phyloP scores from a whole-genome alignment of 148 eudicot species.

The Spergularia bocconei region DNA sequence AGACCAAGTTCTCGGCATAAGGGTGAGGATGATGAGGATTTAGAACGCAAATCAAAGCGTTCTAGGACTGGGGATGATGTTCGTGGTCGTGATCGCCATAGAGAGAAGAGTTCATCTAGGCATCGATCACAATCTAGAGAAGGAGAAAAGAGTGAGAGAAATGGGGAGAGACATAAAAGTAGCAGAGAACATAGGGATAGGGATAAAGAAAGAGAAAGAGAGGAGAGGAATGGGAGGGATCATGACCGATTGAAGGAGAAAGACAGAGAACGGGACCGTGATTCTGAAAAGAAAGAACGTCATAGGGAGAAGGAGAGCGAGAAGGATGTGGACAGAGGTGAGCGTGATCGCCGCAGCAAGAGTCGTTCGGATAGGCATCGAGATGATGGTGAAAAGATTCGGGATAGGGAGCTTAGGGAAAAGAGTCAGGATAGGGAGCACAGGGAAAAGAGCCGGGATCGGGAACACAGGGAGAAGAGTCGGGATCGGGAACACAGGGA shows the following conservation, averaged over 20 bases:
- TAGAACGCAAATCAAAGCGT: constrained; percentile 44
- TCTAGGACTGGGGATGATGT: constrained; percentile 52
- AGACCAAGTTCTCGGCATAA: constrained; percentile 52
- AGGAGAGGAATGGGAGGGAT: constrained; percentile 41
- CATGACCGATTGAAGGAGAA: constrained; percentile 36
- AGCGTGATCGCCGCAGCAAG: constrained; percentile 46
- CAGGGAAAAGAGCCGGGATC: constrained; percentile 26
- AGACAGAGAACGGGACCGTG: constrained; percentile 34
- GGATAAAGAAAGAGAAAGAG: constrained; percentile 39
- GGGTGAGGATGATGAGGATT: constrained; percentile 43
- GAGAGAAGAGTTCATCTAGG: constrained; percentile 50
- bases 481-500: constrained; percentile 22
- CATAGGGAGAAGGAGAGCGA: constrained; percentile 40
- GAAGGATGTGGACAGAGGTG: constrained; percentile 17
- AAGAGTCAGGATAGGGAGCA: constrained; percentile 5
- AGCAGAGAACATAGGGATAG: constrained; percentile 48
- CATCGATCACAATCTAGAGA: constrained; percentile 49
- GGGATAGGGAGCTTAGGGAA: constrained; percentile 16
- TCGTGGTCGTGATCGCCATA: constrained; percentile 40
- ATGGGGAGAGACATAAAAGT: constrained; percentile 42
- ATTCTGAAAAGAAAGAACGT: constrained; percentile 33
- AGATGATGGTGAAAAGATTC: constrained; percentile 39
- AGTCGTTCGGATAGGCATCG: constrained; percentile 47
- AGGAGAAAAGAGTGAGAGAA: constrained; percentile 49
- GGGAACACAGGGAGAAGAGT: constrained; percentile 44